Base-by-base conservation (phyloP, 108 stramenopile genomes). In the Nannochloropsis salina region DNA sequence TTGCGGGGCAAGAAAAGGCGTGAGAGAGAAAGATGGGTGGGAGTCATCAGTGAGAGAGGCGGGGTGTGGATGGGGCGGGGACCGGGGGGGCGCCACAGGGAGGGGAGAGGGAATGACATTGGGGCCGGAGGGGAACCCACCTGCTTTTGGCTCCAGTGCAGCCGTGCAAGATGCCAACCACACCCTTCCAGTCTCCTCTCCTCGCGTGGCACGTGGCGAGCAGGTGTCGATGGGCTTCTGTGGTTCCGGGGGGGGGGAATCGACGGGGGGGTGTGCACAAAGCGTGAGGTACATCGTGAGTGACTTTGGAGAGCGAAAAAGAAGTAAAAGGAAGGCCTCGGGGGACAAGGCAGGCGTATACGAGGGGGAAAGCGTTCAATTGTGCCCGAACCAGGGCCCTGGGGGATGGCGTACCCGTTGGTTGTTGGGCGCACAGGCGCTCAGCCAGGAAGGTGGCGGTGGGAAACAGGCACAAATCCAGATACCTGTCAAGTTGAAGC, bases 361-460 rank as follows among this genome's bases (percentile, higher is more conserved):
- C 15, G 61, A 4, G 61, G n/a, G 5, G 2, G 61, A 74, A n/a
- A n/a, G n/a, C n/a, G n/a, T n/a, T n/a, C n/a, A n/a, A n/a, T n/a
- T n/a, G 31, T 31, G 31, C 31, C 31, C 31, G 61, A 74, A 1
- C 1, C 20, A 74, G 61, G 61, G 8, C 4, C 31, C 31, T 31
- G 31, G 31, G n/a, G 61, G 8, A 74, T 15, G 61, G n/a, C 61
- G 61, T 74, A 74, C 61, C 61, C 20, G 85, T 61, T 2, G 86
- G 86, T 18, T 83, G 86, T 43, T 74, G 43, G 9, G 89, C 89
- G n/a, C 83, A 82, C 42, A 89, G 85, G 6, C 89, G 51, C 20
- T 89, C 89, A 83, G 85, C 83, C 40, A 89, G 51, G 41, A 89
- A 89, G 5, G 61, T 84, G 45, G 89, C 89, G 42, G 86, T 89